phyloP scores from a whole-genome alignment of 192 early-diverging fungal species.

The Linnemannia exigua region DNA sequence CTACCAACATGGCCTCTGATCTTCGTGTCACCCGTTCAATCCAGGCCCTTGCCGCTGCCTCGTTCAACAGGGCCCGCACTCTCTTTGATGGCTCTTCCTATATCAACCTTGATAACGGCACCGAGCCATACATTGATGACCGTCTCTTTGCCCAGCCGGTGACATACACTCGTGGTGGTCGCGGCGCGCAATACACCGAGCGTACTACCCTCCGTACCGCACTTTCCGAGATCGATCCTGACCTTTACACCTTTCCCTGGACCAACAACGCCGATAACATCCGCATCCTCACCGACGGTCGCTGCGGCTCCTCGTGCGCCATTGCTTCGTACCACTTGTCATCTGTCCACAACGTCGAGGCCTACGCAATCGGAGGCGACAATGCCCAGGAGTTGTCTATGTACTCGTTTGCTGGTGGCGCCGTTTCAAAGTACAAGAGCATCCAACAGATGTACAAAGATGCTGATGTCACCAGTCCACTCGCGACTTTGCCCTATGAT shows the following conservation, averaged over 20 bases:
- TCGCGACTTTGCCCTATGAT: conserved; percentile 8
- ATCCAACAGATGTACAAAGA: background rate
- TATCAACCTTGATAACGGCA: background rate
- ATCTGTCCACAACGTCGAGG: conserved; percentile 6
- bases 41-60: background rate
- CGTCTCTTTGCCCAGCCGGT: conserved; percentile 11
- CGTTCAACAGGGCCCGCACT: background rate
- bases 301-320: conserved; percentile 29
- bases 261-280: conserved; percentile 28
- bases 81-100: conserved; percentile 10
- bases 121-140: background rate
- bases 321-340: background rate
- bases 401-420: conserved; percentile 33
- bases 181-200: background rate
- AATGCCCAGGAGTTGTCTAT: background rate
- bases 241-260: conserved; percentile 9
- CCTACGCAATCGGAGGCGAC: conserved; percentile 22
- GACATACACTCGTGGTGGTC: conserved; percentile 1
- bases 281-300: conserved; percentile 26
- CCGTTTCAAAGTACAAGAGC: background rate
- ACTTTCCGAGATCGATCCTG: background rate
- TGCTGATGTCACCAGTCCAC: background rate
- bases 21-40: background rate
- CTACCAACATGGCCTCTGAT: conserved; percentile 5
- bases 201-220: background rate